These are phyloP conservation scores for Penicillium sp. DNA, from an alignment of 2,329 filamentous ascomycete genomes.

Conservation along the genomic window DNA sequence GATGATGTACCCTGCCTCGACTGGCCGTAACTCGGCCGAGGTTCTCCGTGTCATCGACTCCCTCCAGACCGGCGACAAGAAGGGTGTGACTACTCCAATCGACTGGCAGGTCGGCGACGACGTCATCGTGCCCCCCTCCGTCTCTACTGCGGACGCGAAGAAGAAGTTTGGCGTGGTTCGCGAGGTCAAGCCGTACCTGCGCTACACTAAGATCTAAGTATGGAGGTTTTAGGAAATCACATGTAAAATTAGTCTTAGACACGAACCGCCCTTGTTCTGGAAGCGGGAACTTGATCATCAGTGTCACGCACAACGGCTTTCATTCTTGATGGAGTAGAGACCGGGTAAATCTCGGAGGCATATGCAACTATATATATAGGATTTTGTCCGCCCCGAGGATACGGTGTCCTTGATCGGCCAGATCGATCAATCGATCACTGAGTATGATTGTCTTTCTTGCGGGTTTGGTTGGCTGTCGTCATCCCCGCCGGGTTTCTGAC, in stretches of 20 bases:
- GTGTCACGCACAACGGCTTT: conserved; percentile 7
- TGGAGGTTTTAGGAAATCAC: neutral
- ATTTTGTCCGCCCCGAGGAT: too few relatives aligned
- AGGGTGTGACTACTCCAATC: conserved; percentile 85
- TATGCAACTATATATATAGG: too few relatives aligned
- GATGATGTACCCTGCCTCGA: conserved; percentile 90
- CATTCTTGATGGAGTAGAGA: conserved; percentile 7
- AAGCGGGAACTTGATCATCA: neutral
- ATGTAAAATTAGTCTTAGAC: neutral
- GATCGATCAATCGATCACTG: too few relatives aligned
- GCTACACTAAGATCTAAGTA: conserved; percentile 24
- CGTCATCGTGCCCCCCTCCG: conserved; percentile 83
- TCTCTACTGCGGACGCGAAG: conserved; percentile 83
- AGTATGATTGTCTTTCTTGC: too few relatives aligned
- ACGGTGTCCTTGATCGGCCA: too few relatives aligned
- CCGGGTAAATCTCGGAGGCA: conserved; percentile 12
- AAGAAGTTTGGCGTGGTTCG: conserved; percentile 78
- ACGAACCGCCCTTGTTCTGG: neutral
- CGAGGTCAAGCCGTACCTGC: conserved; percentile 56
- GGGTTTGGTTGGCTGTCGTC: too few relatives aligned
- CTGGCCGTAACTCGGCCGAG: conserved; percentile 80
- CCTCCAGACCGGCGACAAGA: conserved; percentile 82
- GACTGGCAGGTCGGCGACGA: conserved; percentile 90
- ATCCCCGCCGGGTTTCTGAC: too few relatives aligned
- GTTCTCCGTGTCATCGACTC: conserved; percentile 79